phyloP scores from a whole-genome alignment of 2,329 filamentous ascomycete genomes.

The Epichloe amarillans region DNA sequence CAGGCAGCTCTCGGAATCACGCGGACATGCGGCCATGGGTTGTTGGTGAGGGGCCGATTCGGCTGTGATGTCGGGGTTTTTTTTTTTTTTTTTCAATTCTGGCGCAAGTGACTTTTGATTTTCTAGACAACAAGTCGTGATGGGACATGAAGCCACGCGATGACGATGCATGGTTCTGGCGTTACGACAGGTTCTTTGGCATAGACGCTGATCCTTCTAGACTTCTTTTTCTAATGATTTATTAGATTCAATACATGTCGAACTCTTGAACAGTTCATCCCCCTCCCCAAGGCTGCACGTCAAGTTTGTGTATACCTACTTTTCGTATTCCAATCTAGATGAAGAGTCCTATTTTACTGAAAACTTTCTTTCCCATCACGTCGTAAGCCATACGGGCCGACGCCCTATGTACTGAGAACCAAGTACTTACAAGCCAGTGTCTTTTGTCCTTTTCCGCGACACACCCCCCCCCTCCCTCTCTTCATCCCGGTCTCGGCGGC shows the following conservation, averaged over 20 bases:
- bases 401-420: background rate
- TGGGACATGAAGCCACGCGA: no score
- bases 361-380: background rate
- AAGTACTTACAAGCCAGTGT: no score
- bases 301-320: no score
- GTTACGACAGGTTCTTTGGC: background rate
- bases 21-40: slow-evolving; percentile 46
- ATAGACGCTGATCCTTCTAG: background rate
- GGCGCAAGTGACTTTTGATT: background rate
- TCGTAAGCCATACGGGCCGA: background rate
- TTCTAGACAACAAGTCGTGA: no score
- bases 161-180: background rate
- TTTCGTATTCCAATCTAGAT: no score
- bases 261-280: background rate
- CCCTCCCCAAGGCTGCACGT: no score
- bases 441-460: no score
- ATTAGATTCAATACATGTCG: background rate
- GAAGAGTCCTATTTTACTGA: no score
- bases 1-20: slow-evolving; percentile 15
- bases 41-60: slow-evolving; percentile 25
- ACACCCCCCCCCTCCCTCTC: background rate
- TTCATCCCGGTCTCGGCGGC: slow-evolving; percentile 11
- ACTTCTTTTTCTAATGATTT: background rate
- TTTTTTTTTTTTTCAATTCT: background rate
- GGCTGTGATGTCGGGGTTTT: slow-evolving; percentile 5